phyloP scores from a whole-genome alignment of 257 asterid genomes.

The Eustoma russellianum region DNA sequence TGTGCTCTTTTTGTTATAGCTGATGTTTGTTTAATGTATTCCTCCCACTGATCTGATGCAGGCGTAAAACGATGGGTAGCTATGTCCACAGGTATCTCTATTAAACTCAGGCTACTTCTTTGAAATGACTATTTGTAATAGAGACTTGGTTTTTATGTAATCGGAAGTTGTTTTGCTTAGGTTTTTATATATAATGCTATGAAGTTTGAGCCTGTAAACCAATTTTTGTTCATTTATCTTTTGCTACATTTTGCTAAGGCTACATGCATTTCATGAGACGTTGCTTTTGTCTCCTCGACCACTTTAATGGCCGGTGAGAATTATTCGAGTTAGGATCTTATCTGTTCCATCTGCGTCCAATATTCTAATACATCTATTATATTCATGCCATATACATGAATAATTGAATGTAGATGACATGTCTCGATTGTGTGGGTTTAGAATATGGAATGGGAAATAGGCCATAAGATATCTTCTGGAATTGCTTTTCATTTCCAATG shows the following conservation, averaged over 20 bases:
- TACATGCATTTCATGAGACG: background rate
- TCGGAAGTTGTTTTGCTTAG: constrained; percentile 9
- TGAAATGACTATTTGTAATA: constrained; percentile 4
- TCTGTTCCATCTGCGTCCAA: too few relatives aligned
- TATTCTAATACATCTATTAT: too few relatives aligned
- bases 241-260: background rate
- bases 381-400: too few relatives aligned
- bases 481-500: too few relatives aligned
- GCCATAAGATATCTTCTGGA: too few relatives aligned
- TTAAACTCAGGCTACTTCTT: constrained; percentile 14
- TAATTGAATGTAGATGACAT: too few relatives aligned
- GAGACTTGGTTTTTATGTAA: constrained; percentile 7
- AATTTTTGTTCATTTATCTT: background rate
- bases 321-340: too few relatives aligned
- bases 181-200: constrained; percentile 6
- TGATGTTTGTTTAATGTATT: background rate
- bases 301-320: too few relatives aligned
- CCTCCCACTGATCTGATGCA: constrained; percentile 14
- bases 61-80: constrained; percentile 37
- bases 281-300: too few relatives aligned
- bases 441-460: too few relatives aligned
- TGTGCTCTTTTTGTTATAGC: background rate
- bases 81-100: constrained; percentile 22
- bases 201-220: constrained; percentile 1
- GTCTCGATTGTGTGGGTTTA: too few relatives aligned